phyloP scores from a whole-genome alignment of 1,284 basidiomycete genomes.

The Irpex lacteus region DNA sequence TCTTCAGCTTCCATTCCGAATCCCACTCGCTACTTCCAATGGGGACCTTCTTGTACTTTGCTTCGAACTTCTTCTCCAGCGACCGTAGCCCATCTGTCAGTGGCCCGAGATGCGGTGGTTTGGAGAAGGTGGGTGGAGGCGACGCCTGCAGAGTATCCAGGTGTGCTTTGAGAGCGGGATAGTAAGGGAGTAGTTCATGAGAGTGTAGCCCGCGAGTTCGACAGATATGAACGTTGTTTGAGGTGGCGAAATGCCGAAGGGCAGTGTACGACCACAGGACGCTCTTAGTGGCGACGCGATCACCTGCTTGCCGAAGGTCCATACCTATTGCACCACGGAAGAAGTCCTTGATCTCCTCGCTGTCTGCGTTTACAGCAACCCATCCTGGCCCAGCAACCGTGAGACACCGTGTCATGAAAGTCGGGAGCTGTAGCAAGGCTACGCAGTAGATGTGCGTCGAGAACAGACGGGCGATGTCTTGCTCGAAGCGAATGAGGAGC shows the following conservation, averaged over 20 bases:
- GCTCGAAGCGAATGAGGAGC: constrained; percentile 62
- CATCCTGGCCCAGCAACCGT: constrained; percentile 60
- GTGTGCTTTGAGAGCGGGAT: constrained; percentile 54
- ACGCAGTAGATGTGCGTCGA: constrained; percentile 64
- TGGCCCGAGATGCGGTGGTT: constrained; percentile 60
- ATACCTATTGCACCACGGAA: constrained; percentile 63
- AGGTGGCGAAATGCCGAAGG: constrained; percentile 66
- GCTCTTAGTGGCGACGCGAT: constrained; percentile 72
- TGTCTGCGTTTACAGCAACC: constrained; percentile 61
- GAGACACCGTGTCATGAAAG: constrained; percentile 60
- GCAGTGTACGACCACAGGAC: constrained; percentile 75
- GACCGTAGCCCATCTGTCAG: constrained; percentile 52
- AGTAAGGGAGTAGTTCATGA: constrained; percentile 56
- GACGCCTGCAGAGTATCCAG: constrained; percentile 55
- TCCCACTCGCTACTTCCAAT: constrained; percentile 40
- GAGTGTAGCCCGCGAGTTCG: constrained; percentile 62
- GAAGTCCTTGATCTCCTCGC: constrained; percentile 68
- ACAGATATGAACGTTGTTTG: constrained; percentile 64
- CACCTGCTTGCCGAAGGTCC: constrained; percentile 71
- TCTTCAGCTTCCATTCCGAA: constrained; percentile 52
- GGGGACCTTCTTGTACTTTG: constrained; percentile 40
- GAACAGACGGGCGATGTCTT: constrained; percentile 67
- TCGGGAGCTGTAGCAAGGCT: constrained; percentile 59
- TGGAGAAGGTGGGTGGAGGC: constrained; percentile 51
- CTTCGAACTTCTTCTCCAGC: constrained; percentile 58